phyloP scores from a whole-genome alignment of 2,329 filamentous ascomycete genomes.

The Apiospora malaysiana region DNA sequence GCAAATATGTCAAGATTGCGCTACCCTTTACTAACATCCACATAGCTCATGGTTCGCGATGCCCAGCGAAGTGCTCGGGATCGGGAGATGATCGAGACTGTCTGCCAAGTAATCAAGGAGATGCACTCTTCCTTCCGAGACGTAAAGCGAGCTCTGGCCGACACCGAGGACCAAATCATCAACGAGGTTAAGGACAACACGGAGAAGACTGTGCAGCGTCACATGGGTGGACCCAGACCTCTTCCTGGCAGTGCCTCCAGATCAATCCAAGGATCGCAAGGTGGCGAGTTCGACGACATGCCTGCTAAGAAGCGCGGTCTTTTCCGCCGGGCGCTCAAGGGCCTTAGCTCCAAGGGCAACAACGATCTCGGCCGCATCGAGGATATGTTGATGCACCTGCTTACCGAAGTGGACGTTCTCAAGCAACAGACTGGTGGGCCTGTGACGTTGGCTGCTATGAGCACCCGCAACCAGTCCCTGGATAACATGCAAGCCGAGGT shows the following conservation, averaged over 20 bases:
- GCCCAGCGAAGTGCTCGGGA: constrained; percentile 95
- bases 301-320: constrained; percentile 87
- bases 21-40: constrained; percentile 39
- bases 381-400: constrained; percentile 88
- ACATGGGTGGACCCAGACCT: constrained; percentile 85
- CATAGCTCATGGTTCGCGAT: constrained; percentile 87
- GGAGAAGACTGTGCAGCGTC: constrained; percentile 81
- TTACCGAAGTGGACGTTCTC: constrained; percentile 88
- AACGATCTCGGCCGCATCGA: constrained; percentile 89
- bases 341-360: constrained; percentile 83
- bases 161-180: constrained; percentile 89
- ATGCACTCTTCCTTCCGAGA: constrained; percentile 97
- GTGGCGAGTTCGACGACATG: constrained; percentile 60
- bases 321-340: constrained; percentile 93
- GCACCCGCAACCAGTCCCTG: constrained; percentile 66
- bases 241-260: constrained; percentile 72
- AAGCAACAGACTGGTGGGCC: constrained; percentile 63
- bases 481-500: constrained; percentile 69
- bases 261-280: constrained; percentile 63
- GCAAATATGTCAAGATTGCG: constrained; percentile 31
- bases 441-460: constrained; percentile 40
- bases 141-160: constrained; percentile 88
- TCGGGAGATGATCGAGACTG: constrained; percentile 92
- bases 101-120: constrained; percentile 92
- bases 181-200: constrained; percentile 86